These are phyloP conservation scores for Kuraishia piskuri DNA, from an alignment of 805 yeast species.

Conservation along the genomic window DNA sequence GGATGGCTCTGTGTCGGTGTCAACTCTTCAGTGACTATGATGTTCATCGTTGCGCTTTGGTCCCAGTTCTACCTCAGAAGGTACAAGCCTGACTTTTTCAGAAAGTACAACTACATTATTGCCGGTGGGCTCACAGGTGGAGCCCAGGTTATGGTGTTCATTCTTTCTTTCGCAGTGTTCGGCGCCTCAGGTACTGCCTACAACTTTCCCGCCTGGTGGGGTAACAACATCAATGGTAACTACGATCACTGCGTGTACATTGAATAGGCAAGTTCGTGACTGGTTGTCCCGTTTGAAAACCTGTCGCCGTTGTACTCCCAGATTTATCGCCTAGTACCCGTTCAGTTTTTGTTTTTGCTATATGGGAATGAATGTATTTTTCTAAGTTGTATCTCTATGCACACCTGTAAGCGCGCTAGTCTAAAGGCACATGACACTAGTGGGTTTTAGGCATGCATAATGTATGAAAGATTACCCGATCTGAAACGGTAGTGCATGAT, in stretches of 20 bases:
- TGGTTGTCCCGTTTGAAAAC: not conserved
- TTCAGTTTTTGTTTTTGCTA: not conserved
- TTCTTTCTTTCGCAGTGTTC: conserved; percentile 22
- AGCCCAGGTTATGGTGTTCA: conserved; percentile 21
- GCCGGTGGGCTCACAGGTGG: conserved; percentile 46
- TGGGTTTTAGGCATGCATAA: not conserved
- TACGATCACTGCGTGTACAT: conserved; percentile 8
- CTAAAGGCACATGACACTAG: too few relatives aligned
- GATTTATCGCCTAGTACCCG: not conserved
- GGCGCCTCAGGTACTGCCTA: conserved; percentile 22
- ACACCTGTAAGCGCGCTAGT: too few relatives aligned
- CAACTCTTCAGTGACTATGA: conserved; percentile 54
- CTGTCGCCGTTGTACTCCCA: not conserved
- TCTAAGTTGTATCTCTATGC: too few relatives aligned
- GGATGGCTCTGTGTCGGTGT: conserved; percentile 71
- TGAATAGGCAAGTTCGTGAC: not conserved
- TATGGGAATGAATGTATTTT: not conserved
- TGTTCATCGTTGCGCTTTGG: conserved; percentile 21
- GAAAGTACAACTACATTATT: conserved; percentile 40
- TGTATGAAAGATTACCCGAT: not conserved
- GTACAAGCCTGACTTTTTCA: conserved; percentile 16
- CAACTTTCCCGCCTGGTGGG: conserved; percentile 26
- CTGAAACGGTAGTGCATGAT: not conserved
- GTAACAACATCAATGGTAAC: conserved; percentile 12
- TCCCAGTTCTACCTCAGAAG: conserved; percentile 18